phyloP scores from a whole-genome alignment of 345 rosid genomes.

The Euphorbia lathyris region DNA sequence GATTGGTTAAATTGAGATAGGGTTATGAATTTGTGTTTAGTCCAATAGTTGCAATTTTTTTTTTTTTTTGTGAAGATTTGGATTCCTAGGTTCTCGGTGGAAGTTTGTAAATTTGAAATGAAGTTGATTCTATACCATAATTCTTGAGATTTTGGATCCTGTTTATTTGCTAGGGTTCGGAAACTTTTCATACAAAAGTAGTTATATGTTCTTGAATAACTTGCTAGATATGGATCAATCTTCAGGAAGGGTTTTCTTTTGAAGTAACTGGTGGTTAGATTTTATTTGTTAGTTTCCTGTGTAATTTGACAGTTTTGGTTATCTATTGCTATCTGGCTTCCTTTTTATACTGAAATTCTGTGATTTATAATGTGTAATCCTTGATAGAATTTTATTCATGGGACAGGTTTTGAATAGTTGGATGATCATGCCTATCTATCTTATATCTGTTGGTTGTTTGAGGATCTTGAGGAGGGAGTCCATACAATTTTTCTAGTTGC shows the following conservation, averaged over 20 bases:
- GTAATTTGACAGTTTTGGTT: background rate
- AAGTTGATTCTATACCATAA: too few species aligned
- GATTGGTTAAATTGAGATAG: too few species aligned
- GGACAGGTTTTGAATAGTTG: background rate
- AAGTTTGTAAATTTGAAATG: too few species aligned
- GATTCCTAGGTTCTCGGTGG: too few species aligned
- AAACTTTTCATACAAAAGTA: background rate
- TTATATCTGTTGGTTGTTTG: background rate
- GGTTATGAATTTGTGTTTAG: too few species aligned
- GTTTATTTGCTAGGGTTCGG: background rate
- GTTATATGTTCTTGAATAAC: background rate
- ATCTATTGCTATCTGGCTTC: background rate
- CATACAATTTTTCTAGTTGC: background rate
- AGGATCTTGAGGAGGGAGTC: background rate
- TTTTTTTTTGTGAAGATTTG: too few species aligned
- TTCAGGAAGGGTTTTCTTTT: background rate
- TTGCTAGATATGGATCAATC: background rate
- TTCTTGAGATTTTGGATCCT: background rate
- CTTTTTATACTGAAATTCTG: background rate
- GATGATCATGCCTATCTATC: background rate
- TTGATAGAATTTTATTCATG: background rate
- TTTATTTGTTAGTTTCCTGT: background rate
- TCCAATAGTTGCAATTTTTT: too few species aligned
- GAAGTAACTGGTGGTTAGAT: background rate
- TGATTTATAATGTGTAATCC: background rate